phyloP scores from a whole-genome alignment of 2,329 filamentous ascomycete species.

The Falciphora oryzae region DNA sequence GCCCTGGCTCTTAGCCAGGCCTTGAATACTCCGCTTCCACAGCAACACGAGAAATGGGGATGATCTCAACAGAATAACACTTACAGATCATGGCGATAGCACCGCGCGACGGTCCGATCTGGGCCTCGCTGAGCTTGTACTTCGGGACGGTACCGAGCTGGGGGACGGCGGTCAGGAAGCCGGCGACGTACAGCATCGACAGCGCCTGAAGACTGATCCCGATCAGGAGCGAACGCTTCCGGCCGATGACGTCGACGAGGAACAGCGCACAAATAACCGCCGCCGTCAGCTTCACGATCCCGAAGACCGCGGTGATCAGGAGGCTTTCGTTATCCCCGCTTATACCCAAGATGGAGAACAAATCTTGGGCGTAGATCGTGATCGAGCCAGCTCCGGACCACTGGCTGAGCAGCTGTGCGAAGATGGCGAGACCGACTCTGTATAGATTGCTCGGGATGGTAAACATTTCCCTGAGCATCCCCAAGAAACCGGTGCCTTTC shows the following conservation, averaged over 20 bases:
- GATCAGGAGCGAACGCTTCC: constrained; percentile 57
- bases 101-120: constrained; percentile 53
- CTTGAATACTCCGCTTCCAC: too few species aligned
- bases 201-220: constrained; percentile 55
- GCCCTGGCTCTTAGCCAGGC: too few species aligned
- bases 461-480: constrained; percentile 63
- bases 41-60: too few species aligned
- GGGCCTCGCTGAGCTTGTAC: constrained; percentile 37
- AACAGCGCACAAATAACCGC: constrained; percentile 65
- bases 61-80: neutral
- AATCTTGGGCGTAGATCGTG: constrained; percentile 67
- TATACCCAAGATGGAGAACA: constrained; percentile 66
- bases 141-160: constrained; percentile 42
- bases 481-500: constrained; percentile 56
- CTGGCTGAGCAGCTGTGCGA: constrained; percentile 65
- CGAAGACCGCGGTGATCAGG: constrained; percentile 68
- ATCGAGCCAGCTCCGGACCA: constrained; percentile 68
- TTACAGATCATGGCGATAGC: constrained; percentile 63
- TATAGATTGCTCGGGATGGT: constrained; percentile 64
- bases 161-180: constrained; percentile 55
- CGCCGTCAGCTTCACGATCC: constrained; percentile 63
- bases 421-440: constrained; percentile 59
- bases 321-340: constrained; percentile 61
- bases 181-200: constrained; percentile 55
- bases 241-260: constrained; percentile 70